Conservation (phyloP, 495 filamentous ascomycete species). For the Aspergillus campestris region DNA sequence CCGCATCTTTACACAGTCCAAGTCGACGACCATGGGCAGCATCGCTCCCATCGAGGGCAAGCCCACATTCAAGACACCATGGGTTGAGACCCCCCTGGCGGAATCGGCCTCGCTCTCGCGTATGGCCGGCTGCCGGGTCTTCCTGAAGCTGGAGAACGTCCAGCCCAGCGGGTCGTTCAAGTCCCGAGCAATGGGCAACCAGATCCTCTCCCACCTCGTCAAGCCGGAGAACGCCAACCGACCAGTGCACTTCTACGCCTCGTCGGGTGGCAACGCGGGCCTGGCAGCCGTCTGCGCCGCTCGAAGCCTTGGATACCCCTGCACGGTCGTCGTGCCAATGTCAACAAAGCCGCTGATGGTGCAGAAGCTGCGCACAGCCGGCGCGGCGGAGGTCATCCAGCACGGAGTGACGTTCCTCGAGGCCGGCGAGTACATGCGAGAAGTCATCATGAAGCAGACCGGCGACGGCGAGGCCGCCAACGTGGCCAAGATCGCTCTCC, state of each 20-base stretch:
- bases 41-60: constrained; percentile 9
- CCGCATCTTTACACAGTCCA: neutral
- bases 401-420: constrained; percentile 64
- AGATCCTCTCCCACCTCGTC: constrained; percentile 54
- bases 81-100: constrained; percentile 65
- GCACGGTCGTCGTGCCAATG: constrained; percentile 74
- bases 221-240: constrained; percentile 28
- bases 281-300: constrained; percentile 83
- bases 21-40: constrained; percentile 23
- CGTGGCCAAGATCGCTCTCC: constrained; percentile 70
- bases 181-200: constrained; percentile 77
- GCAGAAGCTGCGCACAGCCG: constrained; percentile 57
- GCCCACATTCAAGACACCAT: constrained; percentile 42
- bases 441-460: constrained; percentile 45
- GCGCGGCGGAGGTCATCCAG: constrained; percentile 64
- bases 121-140: constrained; percentile 69
- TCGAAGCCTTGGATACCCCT: constrained; percentile 53
- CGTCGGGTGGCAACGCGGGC: constrained; percentile 84
- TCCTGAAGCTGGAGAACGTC: constrained; percentile 88
- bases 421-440: constrained; percentile 65
- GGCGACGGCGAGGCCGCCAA: constrained; percentile 21
- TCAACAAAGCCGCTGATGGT: constrained; percentile 64
- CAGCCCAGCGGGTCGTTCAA: constrained; percentile 96
- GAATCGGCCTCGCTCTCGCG: constrained; percentile 59
- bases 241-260: constrained; percentile 74